phyloP scores from a whole-genome alignment of 2,329 filamentous ascomycete species.

The Fonsecaea pugnacius region DNA sequence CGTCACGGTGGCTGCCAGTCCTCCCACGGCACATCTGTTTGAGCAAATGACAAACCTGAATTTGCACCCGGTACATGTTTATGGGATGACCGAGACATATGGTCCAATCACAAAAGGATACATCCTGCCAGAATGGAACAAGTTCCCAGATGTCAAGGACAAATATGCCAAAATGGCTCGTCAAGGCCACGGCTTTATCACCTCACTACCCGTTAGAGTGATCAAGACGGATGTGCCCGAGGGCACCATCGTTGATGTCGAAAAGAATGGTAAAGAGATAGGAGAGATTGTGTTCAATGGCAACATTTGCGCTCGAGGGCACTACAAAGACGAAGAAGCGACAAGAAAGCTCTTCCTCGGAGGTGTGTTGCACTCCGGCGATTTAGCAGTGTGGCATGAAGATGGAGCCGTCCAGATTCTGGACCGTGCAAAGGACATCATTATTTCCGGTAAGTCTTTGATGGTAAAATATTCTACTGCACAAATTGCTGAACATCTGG shows the following conservation, averaged over 20 bases:
- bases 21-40: slow-evolving; percentile 87
- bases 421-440: slow-evolving; percentile 95
- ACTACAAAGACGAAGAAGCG: slow-evolving; percentile 86
- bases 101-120: slow-evolving; percentile 96
- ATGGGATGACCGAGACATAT: slow-evolving; percentile 86
- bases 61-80: slow-evolving; percentile 88
- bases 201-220: slow-evolving; percentile 77
- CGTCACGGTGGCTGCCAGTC: slow-evolving; percentile 91
- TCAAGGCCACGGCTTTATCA: slow-evolving; percentile 90
- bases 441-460: slow-evolving; percentile 75
- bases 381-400: slow-evolving; percentile 89
- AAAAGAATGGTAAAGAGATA: slow-evolving; percentile 72
- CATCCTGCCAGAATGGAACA: slow-evolving; percentile 81
- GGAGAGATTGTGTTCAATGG: slow-evolving; percentile 85
- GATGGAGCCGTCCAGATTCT: slow-evolving; percentile 91
- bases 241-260: slow-evolving; percentile 64
- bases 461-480: background rate
- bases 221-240: slow-evolving; percentile 77
- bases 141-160: slow-evolving; percentile 67
- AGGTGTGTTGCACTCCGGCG: slow-evolving; percentile 84
- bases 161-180: slow-evolving; percentile 89
- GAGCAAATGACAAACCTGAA: slow-evolving; percentile 90
- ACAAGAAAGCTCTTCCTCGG: slow-evolving; percentile 86
- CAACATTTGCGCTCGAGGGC: slow-evolving; percentile 90
- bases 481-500: slow-evolving; percentile 8